Conservation (phyloP, 176 grass and related monocot species). For the Oryza glumipatula region DNA sequence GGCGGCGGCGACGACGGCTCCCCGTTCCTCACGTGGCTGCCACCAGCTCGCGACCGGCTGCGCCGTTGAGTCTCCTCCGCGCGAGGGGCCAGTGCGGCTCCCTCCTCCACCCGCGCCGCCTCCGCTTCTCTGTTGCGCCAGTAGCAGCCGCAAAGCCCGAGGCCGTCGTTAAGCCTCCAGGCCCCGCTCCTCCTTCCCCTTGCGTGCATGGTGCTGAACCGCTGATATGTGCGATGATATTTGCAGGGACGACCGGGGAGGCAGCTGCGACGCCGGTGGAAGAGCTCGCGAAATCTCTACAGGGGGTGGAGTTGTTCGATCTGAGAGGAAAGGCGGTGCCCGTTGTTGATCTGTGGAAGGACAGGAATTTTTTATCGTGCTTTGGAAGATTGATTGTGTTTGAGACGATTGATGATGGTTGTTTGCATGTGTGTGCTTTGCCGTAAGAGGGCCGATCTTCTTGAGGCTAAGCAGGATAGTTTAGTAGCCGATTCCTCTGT, state of each 20-base stretch:
- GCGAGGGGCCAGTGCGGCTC: background rate
- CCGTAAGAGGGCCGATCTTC: constrained; percentile 90
- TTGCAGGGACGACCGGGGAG: constrained; percentile 50
- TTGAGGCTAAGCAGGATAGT: constrained; percentile 72
- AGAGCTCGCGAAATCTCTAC: constrained; percentile 56
- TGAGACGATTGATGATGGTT: background rate
- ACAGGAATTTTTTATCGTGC: constrained; percentile 50
- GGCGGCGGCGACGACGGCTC: background rate
- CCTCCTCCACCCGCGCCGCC: background rate
- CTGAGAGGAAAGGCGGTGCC: constrained; percentile 63
- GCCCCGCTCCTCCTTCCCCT: background rate
- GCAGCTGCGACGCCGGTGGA: constrained; percentile 41
- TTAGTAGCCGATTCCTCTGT: constrained; percentile 13
- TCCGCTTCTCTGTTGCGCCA: constrained; percentile 7
- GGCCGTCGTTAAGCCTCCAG: constrained; percentile 32
- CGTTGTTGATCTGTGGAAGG: constrained; percentile 85
- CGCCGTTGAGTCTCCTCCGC: constrained; percentile 27
- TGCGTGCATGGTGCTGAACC: no score
- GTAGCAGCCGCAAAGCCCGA: constrained; percentile 16
- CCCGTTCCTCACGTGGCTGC: constrained; percentile 22
- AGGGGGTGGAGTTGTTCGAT: constrained; percentile 81
- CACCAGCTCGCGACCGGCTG: constrained; percentile 1
- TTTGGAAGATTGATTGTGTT: background rate
- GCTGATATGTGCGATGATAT: background rate
- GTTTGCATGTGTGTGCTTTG: constrained; percentile 78